A percentile compares a stretch with the other conserved stretches of the same genome.
These are phyloP conservation scores for Xylariaceae sp. DNA, from an alignment of 2,329 filamentous ascomycete species.

Conservation along the genomic window DNA sequence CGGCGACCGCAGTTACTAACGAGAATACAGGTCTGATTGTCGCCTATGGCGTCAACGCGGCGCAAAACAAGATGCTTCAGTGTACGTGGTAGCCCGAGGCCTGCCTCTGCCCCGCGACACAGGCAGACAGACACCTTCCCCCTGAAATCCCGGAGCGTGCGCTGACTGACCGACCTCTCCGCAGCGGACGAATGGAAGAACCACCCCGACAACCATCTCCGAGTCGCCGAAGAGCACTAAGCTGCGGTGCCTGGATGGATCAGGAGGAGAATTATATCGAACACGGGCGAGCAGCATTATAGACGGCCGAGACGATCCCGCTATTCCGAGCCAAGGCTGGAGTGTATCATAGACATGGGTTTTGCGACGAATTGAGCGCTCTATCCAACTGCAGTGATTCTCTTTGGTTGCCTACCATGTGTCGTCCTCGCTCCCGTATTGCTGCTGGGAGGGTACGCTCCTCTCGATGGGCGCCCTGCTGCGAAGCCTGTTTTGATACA, in stretches of 20 bases:
- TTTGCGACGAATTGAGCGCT: conserved; percentile 15
- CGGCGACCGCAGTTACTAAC: conserved; percentile 5
- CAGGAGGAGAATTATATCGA: conserved; percentile 8
- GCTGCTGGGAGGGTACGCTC: too few relatives aligned
- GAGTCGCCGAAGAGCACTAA: conserved; percentile 45
- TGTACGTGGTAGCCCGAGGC: too few relatives aligned
- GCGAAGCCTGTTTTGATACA: too few relatives aligned
- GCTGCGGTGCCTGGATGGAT: conserved; percentile 1
- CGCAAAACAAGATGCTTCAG: conserved; percentile 67
- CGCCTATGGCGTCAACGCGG: conserved; percentile 84
- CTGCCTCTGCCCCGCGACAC: too few relatives aligned
- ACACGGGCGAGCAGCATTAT: conserved; percentile 15
- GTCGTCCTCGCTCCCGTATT: too few relatives aligned
- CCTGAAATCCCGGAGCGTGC: background rate
- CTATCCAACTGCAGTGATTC: conserved; percentile 9
- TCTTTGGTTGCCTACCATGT: too few relatives aligned
- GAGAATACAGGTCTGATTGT: conserved; percentile 63
- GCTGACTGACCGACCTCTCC: background rate
- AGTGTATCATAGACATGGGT: conserved; percentile 26
- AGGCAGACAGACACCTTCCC: too few relatives aligned
- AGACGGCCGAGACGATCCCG: conserved; percentile 19
- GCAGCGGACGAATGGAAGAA: conserved; percentile 93
- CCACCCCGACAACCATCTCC: conserved; percentile 78
- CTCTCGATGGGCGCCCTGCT: too few relatives aligned
- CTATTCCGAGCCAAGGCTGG: conserved; percentile 13